These are phyloP conservation scores for Neonectria punicea DNA, from an alignment of 2,329 filamentous ascomycete species.

Conservation along the genomic window DNA sequence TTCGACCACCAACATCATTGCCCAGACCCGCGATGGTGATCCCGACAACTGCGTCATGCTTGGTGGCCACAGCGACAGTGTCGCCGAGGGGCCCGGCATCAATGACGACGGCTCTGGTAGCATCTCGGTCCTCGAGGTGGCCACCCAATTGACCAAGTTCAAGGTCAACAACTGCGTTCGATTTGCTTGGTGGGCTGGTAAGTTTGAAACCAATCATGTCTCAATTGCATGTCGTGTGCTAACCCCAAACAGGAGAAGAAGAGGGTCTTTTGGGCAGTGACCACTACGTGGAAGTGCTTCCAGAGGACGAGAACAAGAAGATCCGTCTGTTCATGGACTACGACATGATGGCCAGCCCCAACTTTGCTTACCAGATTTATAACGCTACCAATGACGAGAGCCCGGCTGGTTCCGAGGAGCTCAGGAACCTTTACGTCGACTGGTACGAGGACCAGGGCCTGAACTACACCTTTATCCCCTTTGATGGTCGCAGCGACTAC, in stretches of 20 bases:
- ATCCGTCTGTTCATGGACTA: conserved; percentile 76
- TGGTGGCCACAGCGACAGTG: conserved; percentile 72
- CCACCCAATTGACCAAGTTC: conserved; percentile 67
- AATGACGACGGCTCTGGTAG: conserved; percentile 82
- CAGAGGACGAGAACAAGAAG: conserved; percentile 67
- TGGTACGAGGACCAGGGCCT: conserved; percentile 72
- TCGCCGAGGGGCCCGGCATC: conserved; percentile 74
- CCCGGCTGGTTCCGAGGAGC: conserved; percentile 76
- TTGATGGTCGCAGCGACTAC: conserved; percentile 84
- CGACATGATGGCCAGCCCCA: conserved; percentile 75
- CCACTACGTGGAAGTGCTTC: conserved; percentile 67
- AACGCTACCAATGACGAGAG: conserved; percentile 76
- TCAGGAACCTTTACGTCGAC: conserved; percentile 73
- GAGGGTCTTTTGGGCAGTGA: conserved; percentile 72
- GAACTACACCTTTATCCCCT: conserved; percentile 76
- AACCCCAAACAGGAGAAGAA: conserved; percentile 62
- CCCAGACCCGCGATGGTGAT: conserved; percentile 69
- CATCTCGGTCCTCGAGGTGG: conserved; percentile 70
- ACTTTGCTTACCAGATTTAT: conserved; percentile 76
- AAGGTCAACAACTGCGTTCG: conserved; percentile 72
- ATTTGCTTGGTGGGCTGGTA: conserved; percentile 71
- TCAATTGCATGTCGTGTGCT: neutral
- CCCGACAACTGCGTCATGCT: conserved; percentile 73
- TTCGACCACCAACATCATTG: conserved; percentile 69
- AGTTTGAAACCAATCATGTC: neutral